Evolutionary conservation across 2,329 filamentous ascomycete genomes (phyloP).

Genomic region (Fusarium lateritium): DNA sequence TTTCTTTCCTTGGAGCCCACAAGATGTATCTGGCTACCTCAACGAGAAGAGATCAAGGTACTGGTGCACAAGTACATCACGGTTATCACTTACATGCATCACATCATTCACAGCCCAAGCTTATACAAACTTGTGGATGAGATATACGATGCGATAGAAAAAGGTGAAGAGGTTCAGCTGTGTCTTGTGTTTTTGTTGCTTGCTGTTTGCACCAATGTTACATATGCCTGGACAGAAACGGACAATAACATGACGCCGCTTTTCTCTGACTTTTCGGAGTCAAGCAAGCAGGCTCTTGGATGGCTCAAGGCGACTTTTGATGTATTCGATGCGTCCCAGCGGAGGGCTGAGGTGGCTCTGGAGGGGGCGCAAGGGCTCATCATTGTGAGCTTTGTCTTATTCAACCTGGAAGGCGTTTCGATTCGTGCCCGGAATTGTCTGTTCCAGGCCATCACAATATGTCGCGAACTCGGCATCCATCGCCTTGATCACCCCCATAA

Average conservation of each 20-base stretch:
- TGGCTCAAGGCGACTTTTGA: constrained; percentile 57
- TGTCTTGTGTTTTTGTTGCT: constrained; percentile 50
- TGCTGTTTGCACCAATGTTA: constrained; percentile 51
- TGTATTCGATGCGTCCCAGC: constrained; percentile 55
- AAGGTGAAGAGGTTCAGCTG: constrained; percentile 41
- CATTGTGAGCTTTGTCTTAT: constrained; percentile 56
- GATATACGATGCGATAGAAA: constrained; percentile 50
- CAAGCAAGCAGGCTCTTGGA: constrained; percentile 47
- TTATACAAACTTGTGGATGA: constrained; percentile 50
- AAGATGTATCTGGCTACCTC: constrained; percentile 55
- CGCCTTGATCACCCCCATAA: constrained; percentile 55
- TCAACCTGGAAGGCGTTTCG: constrained; percentile 53
- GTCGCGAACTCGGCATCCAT: constrained; percentile 55
- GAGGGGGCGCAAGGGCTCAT: constrained; percentile 57
- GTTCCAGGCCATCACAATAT: constrained; percentile 37
- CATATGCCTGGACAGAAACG: constrained; percentile 51
- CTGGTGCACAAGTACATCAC: constrained; percentile 51
- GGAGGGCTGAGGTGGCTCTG: constrained; percentile 49
- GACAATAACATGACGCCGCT: constrained; percentile 48
- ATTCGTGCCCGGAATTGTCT: constrained; percentile 31
- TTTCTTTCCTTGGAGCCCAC: constrained; percentile 49
- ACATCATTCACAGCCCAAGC: constrained; percentile 52
- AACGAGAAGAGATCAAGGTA: constrained; percentile 51
- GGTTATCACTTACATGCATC: constrained; percentile 53
- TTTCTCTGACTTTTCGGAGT: constrained; percentile 48